Base-by-base conservation (phyloP, 768 basidiomycete genomes). In the Leccinellum albellum region DNA sequence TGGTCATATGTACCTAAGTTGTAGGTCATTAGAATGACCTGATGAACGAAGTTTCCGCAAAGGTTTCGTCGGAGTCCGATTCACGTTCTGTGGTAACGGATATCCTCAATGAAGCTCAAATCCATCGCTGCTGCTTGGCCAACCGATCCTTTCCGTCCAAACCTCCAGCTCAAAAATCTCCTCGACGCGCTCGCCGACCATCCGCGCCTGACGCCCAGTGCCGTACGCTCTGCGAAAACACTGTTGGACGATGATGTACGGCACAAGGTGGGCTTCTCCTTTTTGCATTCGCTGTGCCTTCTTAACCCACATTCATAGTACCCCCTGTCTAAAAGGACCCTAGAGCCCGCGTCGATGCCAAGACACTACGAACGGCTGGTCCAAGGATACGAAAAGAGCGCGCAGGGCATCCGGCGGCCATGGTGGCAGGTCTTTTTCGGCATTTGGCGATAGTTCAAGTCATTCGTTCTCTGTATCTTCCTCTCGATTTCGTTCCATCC, bases 391-490 rank as follows among this genome's bases (percentile, higher is more conserved):
- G 84, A 89, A 57, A 88, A 87, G 73, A 88, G 87, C 63, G 80
- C 83, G 12, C 76, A 84, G 64, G 90, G 90, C 20, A 87, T 90
- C 45, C 80, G 80, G 32, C 76, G 90, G 54, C 88, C 90, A 2
- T 85, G 86, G 86, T 92, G 90, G 90, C 90, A 92, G 69, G 74
- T 87, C 44, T 88, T 92, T 70, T 86, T 92, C 62, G 82, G 82
- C 37, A 78, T 90, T 57, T 90, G 89, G 88, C 63, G 58, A 59
- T 72, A 59, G 35, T 23, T 10, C 45, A 20, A 6, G 20, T 45
- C 26, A 3, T 33, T 42, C n/a, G 13, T 45, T 24, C 37, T n/a
- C n/a, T 47, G 17, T 42, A 45, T 4, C 28, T n/a, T 12, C 29
- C 46, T 5, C 6, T 53, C 40, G 40, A 26, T 29, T 40, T 14